Base-by-base conservation (phyloP, 2,329 filamentous ascomycete species). In the Microdochium trichocladiopsis region DNA sequence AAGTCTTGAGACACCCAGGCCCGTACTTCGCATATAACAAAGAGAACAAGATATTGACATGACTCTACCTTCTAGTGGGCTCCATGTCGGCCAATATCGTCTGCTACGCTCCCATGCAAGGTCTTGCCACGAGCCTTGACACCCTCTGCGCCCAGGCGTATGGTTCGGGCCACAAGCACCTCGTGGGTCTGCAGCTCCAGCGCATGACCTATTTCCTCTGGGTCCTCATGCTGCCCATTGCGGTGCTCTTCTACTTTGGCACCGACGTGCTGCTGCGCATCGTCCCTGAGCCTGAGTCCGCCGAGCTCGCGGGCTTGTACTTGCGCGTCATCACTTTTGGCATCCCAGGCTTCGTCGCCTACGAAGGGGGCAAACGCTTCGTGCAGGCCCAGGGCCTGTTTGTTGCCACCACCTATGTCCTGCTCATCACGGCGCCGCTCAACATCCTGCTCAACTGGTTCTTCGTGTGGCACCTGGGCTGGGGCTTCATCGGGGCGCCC, bases 91-190 rank as follows among this genome's bases (percentile, higher is more conserved):
- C 86, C 25, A 90, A 84, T 57, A 92, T 94, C 59, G 88, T 82
- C 14, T 89, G 87, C 53, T 86, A 88, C 61, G 87, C 86, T 0
- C 83, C 89, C 16, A 87, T 89, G 63, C 87, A 91, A 63, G 88
- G 91, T n/a, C 77, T 97, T 14, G 87, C 91, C 1, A 97, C 93
- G 4, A 90, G 87, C 57, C 76, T 97, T 36, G 93, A 97, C 69
- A 97, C 93, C 0, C 82, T 97, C 2, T 96, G 93, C 67, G 83
- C 93, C 0, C 93, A 97, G 69, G 93, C 94, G 1, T 97, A 95
- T 65, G 93, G 94, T 2, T 95, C 89, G 1, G 93, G 93, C 0
- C 88, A 87, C 66, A 95, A 88, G 65, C 88, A 92, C 59, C 80
- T 97, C 4, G 93, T 97, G 53, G 93, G 89, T 2, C 69, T 94